Base-by-base conservation (phyloP, 73 alveolate genomes). In the Loxodes magnus region DNA sequence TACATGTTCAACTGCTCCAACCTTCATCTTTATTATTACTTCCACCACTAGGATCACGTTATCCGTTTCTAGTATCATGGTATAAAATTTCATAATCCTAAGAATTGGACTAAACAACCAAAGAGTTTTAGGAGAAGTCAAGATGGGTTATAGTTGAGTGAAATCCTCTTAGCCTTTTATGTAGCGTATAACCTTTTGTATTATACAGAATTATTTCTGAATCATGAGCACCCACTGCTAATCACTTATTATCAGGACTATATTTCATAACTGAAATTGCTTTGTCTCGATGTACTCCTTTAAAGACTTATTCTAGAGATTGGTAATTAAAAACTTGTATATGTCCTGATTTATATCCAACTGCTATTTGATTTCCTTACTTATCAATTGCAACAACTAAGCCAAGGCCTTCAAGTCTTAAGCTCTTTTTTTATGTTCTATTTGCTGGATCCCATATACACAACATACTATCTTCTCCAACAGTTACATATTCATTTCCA, bases 141-240 rank as follows among this genome's bases (percentile, higher is more conserved):
- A 93, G 66, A 71, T 88, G 97, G 5, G 91, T 69, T 23, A 92
- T 86, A 39, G 91, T 78, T n/a, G 95, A 35, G 9, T 77, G 73
- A 51, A 86, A 94, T 0, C 99, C 99, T 67, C 87, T 79, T 35
- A 82, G 54, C 51, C 74, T 84, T 60, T 71, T 77, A 14, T 59
- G 23, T 30, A 72, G 73, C 60, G 81, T 89, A 64, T 82, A 93
- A 67, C 43, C 54, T 41, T 64, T 70, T 14, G 78, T 82, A 39
- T 81, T 81, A 64, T 89, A 93, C 35, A 88, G 63, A 53, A 79
- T 76, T 35, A 88, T 66, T 67, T 74, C 84, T 52, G 81, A 36
- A 57, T 79, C 87, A 21, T 88, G 92, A 24, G 95, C 96, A 26
- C 97, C 97, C 16, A 85, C 97, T 24, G 97, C 99, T 71, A 91